A percentile compares a stretch with the other conserved stretches of the same genome.
phyloP scores from a whole-genome alignment of 129 eudicot species.

The Artemisia argyi region DNA sequence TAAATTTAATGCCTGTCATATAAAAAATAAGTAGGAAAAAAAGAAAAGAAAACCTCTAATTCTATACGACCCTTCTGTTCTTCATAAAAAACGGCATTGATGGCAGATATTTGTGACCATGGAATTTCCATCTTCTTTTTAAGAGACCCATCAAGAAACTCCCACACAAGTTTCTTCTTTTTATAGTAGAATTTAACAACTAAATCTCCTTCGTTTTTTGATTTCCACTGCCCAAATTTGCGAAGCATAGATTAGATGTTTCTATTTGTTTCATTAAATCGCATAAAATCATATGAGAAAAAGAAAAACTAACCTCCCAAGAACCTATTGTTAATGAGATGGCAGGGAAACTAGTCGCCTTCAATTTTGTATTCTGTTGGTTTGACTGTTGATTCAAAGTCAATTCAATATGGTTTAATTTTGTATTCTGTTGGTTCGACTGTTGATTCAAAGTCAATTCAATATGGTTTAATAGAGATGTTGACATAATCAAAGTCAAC shows the following conservation, averaged over 20 bases:
- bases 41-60: conserved; percentile 42
- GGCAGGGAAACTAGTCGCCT: not conserved
- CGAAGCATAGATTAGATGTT: not conserved
- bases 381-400: not conserved
- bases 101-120: conserved; percentile 54
- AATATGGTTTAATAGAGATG: not conserved
- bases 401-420: too few relatives aligned
- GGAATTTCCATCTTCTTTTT: conserved; percentile 65
- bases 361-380: not conserved
- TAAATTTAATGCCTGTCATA: not conserved
- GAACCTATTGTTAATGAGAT: not conserved
- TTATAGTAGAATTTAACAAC: conserved; percentile 55
- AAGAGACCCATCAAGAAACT: conserved; percentile 49
- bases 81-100: conserved; percentile 28
- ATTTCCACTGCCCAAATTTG: conserved; percentile 28
- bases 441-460: too few relatives aligned
- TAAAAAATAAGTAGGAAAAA: not conserved
- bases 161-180: conserved; percentile 70
- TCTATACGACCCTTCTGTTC: conserved; percentile 33
- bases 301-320: conserved; percentile 4
- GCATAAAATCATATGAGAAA: not conserved
- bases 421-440: too few relatives aligned
- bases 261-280: not conserved
- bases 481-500: not conserved
- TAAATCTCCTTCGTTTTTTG: conserved; percentile 48